phyloP scores from a whole-genome alignment of 2,329 filamentous ascomycete species.

The Talaromyces islandicus region DNA sequence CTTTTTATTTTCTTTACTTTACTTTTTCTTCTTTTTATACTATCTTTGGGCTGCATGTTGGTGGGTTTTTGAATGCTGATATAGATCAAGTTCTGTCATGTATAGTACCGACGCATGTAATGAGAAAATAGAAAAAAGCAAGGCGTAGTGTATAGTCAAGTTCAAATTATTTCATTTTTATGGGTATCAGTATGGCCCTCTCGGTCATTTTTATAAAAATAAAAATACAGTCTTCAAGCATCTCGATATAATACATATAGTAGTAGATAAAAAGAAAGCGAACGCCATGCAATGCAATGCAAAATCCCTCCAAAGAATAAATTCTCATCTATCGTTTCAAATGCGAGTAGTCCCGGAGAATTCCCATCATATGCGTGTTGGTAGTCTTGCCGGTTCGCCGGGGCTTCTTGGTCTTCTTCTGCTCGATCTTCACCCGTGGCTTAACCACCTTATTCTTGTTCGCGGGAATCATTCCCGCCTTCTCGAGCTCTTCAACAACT shows the following conservation, averaged over 20 bases:
- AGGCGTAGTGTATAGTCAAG: background rate
- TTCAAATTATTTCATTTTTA: background rate
- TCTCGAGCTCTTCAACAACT: constrained; percentile 69
- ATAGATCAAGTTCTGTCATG: background rate
- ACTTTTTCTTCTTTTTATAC: background rate
- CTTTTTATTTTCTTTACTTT: background rate
- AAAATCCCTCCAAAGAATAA: constrained; percentile 3
- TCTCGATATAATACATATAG: background rate
- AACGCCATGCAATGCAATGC: constrained; percentile 19
- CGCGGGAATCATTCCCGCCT: constrained; percentile 75
- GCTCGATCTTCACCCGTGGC: constrained; percentile 48
- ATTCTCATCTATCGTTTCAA: constrained; percentile 27
- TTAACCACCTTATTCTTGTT: constrained; percentile 69
- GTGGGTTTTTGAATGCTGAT: background rate
- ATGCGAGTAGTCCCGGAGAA: constrained; percentile 68
- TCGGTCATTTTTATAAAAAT: background rate
- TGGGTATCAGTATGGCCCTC: background rate
- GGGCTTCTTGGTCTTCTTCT: constrained; percentile 70
- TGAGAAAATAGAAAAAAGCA: background rate
- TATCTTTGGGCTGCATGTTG: background rate
- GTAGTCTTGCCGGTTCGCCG: constrained; percentile 73
- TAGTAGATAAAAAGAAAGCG: constrained; percentile 1
- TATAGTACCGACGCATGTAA: background rate
- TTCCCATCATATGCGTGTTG: constrained; percentile 78
- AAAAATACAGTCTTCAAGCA: background rate